These are phyloP conservation scores for Acanthamoeba castellanii DNA, from an alignment of 208 protist genomes.

Conservation along the genomic window DNA sequence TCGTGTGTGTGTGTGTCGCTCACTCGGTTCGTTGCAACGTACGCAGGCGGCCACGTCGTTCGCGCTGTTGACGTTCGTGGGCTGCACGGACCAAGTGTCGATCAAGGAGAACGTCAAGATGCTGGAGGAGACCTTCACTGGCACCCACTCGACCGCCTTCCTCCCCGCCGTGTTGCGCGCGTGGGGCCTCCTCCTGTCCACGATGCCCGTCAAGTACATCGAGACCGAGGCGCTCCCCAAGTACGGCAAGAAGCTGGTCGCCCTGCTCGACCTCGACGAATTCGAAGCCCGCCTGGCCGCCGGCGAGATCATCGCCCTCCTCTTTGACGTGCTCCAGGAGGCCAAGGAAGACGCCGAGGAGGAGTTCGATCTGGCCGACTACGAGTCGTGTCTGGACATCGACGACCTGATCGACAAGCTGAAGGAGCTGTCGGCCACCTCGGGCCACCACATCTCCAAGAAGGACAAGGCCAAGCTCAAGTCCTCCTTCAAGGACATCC, in stretches of 20 bases:
- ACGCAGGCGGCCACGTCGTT: conserved; percentile 40
- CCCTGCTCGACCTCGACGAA: conserved; percentile 38
- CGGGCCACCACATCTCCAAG: conserved; percentile 60
- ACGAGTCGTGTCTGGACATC: conserved; percentile 32
- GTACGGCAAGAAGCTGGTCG: conserved; percentile 65
- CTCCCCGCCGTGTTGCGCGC: not conserved
- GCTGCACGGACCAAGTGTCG: conserved; percentile 49
- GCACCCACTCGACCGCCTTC: not conserved
- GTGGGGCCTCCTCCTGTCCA: conserved; percentile 41
- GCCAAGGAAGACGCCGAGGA: conserved; percentile 11
- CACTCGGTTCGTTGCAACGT: not conserved
- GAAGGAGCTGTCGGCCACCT: not conserved
- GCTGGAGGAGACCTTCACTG: conserved; percentile 12
- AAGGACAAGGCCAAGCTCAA: conserved; percentile 60
- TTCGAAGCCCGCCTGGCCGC: conserved; percentile 50
- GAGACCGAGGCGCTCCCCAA: conserved; percentile 43
- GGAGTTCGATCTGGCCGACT: conserved; percentile 38
- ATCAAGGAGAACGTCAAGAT: conserved; percentile 44
- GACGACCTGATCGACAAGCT: conserved; percentile 53
- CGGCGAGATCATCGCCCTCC: conserved; percentile 15
- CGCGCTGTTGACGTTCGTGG: conserved; percentile 20
- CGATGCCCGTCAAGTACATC: conserved; percentile 31
- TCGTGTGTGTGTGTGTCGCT: not conserved
- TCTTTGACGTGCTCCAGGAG: conserved; percentile 50
- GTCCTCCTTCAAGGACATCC: conserved; percentile 67